Base-by-base conservation (phyloP, 2,329 filamentous ascomycete genomes). In the Drechmeria coniospora region DNA sequence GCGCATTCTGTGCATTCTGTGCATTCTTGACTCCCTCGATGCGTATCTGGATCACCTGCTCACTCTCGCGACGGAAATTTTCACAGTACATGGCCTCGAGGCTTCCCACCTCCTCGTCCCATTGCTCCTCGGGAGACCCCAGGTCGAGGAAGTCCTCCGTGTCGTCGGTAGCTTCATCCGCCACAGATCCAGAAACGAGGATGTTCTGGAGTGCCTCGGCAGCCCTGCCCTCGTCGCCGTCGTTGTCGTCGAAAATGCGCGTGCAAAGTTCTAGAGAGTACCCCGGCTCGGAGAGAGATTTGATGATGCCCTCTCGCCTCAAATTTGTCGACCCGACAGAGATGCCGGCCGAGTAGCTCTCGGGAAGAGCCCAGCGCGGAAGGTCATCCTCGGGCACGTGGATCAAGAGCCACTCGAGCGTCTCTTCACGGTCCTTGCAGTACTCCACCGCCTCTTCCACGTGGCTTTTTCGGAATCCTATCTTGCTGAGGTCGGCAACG, bases 381-480 rank as follows among this genome's bases (percentile, higher is more conserved):
- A 95, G 59, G 44, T 95, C 90, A 47, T 98, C 90, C 47, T 98
- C 90, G 1, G 90, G 90, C 3, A 98, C 84, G 52, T 98, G 87
- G 28, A 95, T 86, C 26, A 98, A 66, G 11, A 98, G 65, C 90
- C 90, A 98, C 50, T 95, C 87, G 3, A 98, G 64, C 11, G 83
- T 77, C 54, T 98, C 90, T 48, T 94, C 86, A 17, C 79, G 68
- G 47, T 93, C 84, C 50, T 87, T 92, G 57, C 86, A 94, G 43
- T 86, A 74, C 24, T 73, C 73, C 1, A 80, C 71, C 7, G 90
- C 87, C 54, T 98, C 90, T 45, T 92, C 74, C 22, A 86, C 71
- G 46, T 98, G 90, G 43, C 79, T 92, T 42, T 64, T 66, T n/a
- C 87, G 74, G 50, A 98, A 98, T 0, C 83, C 86, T 27, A 92